These are phyloP conservation scores for Diaporthe amygdali DNA, from an alignment of 2,329 filamentous ascomycete genomes.

Conservation along the genomic window DNA sequence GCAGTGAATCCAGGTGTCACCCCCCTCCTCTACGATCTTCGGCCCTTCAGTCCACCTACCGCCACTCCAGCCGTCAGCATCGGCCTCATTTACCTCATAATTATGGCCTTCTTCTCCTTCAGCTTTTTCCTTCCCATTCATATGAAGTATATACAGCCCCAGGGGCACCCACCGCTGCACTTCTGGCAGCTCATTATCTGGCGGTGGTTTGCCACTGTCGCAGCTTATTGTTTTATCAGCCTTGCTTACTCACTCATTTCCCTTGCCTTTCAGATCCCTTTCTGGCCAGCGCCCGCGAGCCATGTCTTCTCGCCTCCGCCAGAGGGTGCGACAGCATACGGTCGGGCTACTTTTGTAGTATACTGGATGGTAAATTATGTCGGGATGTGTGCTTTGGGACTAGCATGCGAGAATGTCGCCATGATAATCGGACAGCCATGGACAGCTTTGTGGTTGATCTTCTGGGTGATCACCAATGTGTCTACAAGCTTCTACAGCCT, in stretches of 20 bases:
- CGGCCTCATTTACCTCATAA: constrained; percentile 70
- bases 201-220: constrained; percentile 60
- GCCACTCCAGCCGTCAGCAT: constrained; percentile 64
- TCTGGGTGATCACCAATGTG: constrained; percentile 72
- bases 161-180: constrained; percentile 61
- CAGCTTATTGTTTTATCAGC: constrained; percentile 65
- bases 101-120: constrained; percentile 71
- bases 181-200: constrained; percentile 63
- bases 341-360: constrained; percentile 62
- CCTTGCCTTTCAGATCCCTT: constrained; percentile 67
- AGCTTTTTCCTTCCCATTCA: constrained; percentile 70
- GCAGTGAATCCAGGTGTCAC: constrained; percentile 39
- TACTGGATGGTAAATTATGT: constrained; percentile 70
- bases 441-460: constrained; percentile 66
- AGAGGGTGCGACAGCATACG: constrained; percentile 58
- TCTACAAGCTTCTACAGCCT: constrained; percentile 64
- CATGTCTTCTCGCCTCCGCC: constrained; percentile 45
- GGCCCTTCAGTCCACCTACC: constrained; percentile 61
- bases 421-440: constrained; percentile 67
- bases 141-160: constrained; percentile 58
- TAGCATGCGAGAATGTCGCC: constrained; percentile 69
- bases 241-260: constrained; percentile 68
- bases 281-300: constrained; percentile 52
- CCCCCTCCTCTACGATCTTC: constrained; percentile 52
- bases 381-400: constrained; percentile 66